Conservation (phyloP, 306 rosid species). For the Arachis hypogaea region DNA sequence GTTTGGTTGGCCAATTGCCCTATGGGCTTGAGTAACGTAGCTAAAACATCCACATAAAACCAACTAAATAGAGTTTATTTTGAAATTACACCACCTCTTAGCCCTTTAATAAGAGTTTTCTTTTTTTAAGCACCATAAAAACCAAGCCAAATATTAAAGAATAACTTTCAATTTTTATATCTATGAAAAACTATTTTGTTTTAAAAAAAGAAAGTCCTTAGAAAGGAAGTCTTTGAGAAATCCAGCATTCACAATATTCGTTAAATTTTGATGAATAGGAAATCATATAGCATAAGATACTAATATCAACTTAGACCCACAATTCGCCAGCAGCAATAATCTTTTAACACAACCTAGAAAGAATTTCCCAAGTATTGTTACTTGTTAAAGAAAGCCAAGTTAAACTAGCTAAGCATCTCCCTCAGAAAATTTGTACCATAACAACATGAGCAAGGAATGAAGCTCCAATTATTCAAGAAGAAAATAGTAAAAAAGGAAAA, state of each 20-base stretch:
- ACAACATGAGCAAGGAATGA: background rate
- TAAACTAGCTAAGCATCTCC: background rate
- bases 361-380: background rate
- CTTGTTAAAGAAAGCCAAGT: background rate
- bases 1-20: background rate
- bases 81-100: constrained; percentile 12
- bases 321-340: constrained; percentile 10
- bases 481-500: too few species aligned
- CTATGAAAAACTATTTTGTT: background rate
- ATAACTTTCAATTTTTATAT: background rate
- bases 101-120: background rate
- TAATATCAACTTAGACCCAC: constrained; percentile 5
- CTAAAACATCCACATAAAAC: background rate
- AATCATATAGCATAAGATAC: constrained; percentile 11
- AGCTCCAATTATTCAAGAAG: constrained; percentile 10
- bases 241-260: constrained; percentile 1
- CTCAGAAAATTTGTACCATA: background rate
- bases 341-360: constrained; percentile 23
- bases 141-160: background rate
- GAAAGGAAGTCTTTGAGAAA: background rate
- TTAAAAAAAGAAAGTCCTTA: constrained; percentile 12
- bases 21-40: background rate
- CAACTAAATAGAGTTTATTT: background rate
- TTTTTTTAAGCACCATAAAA: background rate
- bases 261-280: background rate